Evolutionary conservation across 1,284 basidiomycete species (phyloP).

Genomic region (Phellopilus nigrolimitatus): DNA sequence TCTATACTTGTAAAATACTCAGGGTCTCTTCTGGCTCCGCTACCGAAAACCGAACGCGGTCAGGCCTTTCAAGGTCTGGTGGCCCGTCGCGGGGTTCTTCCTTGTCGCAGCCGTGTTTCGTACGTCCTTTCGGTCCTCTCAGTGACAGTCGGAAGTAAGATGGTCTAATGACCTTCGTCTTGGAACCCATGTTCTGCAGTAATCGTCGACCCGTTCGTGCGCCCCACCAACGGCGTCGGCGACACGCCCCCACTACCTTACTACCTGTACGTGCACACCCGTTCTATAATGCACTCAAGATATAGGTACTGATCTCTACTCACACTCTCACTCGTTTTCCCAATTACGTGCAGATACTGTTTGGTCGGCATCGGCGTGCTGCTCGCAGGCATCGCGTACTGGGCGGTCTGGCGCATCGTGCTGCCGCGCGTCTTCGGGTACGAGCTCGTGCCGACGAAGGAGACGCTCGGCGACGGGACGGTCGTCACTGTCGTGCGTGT

Average conservation of each 20-base stretch:
- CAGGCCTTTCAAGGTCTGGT: constrained; percentile 63
- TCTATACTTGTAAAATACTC: not conserved
- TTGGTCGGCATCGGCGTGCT: constrained; percentile 51
- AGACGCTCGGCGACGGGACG: constrained; percentile 49
- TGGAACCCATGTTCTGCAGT: no score
- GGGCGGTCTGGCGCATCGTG: constrained; percentile 49
- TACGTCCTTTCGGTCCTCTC: constrained; percentile 28
- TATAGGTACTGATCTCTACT: no score
- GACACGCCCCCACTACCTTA: constrained; percentile 58
- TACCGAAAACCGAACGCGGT: constrained; percentile 42
- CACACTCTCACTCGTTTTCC: not conserved
- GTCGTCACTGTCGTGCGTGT: constrained; percentile 48
- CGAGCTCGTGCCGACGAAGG: constrained; percentile 43
- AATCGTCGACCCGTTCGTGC: constrained; percentile 51
- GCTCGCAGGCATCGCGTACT: constrained; percentile 44
- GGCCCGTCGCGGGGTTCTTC: constrained; percentile 52
- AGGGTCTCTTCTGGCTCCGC: constrained; percentile 56
- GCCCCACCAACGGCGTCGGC: constrained; percentile 47
- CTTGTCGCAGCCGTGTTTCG: constrained; percentile 47
- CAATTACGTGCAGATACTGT: constrained; percentile 38
- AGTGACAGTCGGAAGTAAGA: no score
- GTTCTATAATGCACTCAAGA: not conserved
- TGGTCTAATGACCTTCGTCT: no score
- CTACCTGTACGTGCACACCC: constrained; percentile 39
- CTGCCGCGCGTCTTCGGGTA: constrained; percentile 48